Percentiles rank a stretch among this genome's conserved stretches.
These are phyloP conservation scores for Pseudonitzschia pungens DNA, from an alignment of 108 stramenopile species.

Conservation along the genomic window DNA sequence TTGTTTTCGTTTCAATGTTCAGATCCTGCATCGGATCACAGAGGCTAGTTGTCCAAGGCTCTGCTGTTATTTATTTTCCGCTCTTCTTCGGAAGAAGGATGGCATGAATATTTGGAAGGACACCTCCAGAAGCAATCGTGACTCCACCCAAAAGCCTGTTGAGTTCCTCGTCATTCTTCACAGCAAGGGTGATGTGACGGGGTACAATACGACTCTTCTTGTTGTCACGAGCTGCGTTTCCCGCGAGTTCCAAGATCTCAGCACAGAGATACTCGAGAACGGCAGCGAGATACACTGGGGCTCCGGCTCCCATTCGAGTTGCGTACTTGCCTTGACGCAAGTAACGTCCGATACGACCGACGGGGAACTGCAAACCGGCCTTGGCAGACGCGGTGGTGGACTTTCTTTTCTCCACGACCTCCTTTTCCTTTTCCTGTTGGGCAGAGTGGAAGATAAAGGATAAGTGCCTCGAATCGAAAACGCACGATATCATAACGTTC, in stretches of 20 bases:
- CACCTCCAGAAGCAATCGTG: slow-evolving; percentile 96
- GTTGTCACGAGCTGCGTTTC: slow-evolving; percentile 97
- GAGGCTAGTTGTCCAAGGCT: background rate
- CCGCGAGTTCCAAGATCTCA: slow-evolving; percentile 94
- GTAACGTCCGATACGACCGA: slow-evolving; percentile 93
- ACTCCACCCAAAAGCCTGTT: slow-evolving; percentile 92
- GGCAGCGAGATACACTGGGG: slow-evolving; percentile 96
- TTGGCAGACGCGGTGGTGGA: slow-evolving; percentile 82
- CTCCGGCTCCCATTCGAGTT: slow-evolving; percentile 92
- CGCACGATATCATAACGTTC: too few relatives aligned
- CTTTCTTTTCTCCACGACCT: slow-evolving; percentile 88
- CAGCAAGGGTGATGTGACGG: slow-evolving; percentile 93
- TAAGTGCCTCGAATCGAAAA: too few relatives aligned
- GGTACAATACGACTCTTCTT: slow-evolving; percentile 95
- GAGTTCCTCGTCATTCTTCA: slow-evolving; percentile 94
- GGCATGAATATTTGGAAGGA: slow-evolving; percentile 97
- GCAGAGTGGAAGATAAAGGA: background rate
- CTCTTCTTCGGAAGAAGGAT: slow-evolving; percentile 92
- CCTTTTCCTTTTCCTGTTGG: slow-evolving; percentile 4
- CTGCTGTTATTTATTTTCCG: slow-evolving; percentile 29
- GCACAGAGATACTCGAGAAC: slow-evolving; percentile 95
- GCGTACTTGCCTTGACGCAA: slow-evolving; percentile 95
- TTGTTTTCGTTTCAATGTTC: background rate
- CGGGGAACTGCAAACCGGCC: slow-evolving; percentile 98
- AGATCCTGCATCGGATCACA: background rate